Base-by-base conservation (phyloP, 768 basidiomycete genomes). In the Boletus reticuloceps region DNA sequence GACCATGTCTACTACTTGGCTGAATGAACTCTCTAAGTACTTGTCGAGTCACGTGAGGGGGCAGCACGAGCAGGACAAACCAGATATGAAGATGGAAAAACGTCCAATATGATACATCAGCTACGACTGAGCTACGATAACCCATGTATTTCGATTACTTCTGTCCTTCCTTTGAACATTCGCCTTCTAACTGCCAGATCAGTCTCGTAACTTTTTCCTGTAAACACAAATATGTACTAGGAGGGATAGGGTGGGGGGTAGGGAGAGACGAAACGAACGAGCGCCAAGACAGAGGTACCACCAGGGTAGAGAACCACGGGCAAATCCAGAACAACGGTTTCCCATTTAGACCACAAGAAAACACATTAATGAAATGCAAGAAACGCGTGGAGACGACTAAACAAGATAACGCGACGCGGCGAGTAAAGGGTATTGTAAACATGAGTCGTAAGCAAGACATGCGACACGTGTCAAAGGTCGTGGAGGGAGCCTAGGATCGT, bases 361-460 rank as follows among this genome's bases (percentile, higher is more conserved):
- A 60, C 58, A 63, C 58, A 10, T 29, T 9, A 38, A 22, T 50
- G 41, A 59, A 47, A 64, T 64, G 64, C 53, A 66, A 66, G 62
- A 62, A 58, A 47, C 53, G 55, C 44, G 58, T 14, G 61, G 47
- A 19, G 55, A 59, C 51, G 63, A 63, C 51, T 66, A 67, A 64
- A 69, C 66, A 67, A 67, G 64, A 67, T 58, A 54, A 59, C 65
- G 63, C 47, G 69, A 61, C 55, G 57, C 51, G 63, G 63, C 60
- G 56, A 64, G 61, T 70, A 57, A 61, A 57, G 63, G 67, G 67
- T 69, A 63, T 69, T 63, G 56, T 69, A 66, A 60, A 61, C 62
- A 58, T 59, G 60, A 55, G 64, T 68, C 64, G 63, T 69, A 67
- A 69, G 67, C 59, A 69, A 71, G 63, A 70, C 60, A 60, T 64